Conservation (phyloP, 345 rosid species). For the Lepidium aucheri region DNA sequence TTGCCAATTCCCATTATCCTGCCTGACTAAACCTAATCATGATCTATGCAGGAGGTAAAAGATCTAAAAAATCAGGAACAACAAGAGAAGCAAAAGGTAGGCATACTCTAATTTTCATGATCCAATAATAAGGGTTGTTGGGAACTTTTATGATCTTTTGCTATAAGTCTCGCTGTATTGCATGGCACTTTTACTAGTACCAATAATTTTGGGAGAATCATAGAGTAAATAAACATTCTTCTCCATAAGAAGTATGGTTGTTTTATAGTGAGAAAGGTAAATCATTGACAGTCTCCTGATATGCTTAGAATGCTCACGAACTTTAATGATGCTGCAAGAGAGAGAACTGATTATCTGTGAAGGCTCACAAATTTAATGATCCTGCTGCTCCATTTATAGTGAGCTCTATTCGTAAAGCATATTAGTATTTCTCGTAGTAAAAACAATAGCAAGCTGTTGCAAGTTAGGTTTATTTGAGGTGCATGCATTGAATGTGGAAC, state of each 20-base stretch:
- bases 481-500: background rate
- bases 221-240: background rate
- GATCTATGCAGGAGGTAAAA: constrained; percentile 66
- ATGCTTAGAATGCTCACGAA: background rate
- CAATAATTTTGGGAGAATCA: constrained; percentile 8
- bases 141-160: background rate
- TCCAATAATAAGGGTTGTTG: background rate
- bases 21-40: constrained; percentile 1
- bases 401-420: background rate
- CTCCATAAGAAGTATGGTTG: constrained; percentile 1
- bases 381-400: background rate
- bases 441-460: background rate
- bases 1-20: background rate
- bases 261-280: background rate
- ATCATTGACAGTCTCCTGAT: background rate
- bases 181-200: background rate
- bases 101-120: background rate
- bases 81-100: constrained; percentile 91
- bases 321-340: background rate
- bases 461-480: background rate
- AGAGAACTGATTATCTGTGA: constrained; percentile 4
- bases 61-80: constrained; percentile 76
- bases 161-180: background rate
- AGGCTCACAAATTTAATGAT: background rate
- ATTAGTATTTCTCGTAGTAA: background rate